A percentile compares a stretch with the other conserved stretches of the same genome.
Evolutionary conservation across 306 rosid species (phyloP).

Genomic region (Quercus variabilis): DNA sequence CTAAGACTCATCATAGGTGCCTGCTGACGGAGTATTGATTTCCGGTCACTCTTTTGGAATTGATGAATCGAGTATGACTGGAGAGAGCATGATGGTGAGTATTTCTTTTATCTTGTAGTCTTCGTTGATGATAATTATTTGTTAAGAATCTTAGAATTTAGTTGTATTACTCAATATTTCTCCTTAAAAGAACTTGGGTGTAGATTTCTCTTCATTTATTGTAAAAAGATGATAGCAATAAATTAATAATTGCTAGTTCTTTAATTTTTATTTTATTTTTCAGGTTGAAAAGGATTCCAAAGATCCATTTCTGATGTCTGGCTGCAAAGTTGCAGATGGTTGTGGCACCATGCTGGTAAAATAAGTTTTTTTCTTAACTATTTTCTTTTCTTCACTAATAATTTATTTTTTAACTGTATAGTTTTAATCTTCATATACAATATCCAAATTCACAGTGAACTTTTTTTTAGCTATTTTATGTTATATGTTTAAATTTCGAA

Average conservation of each 20-base stretch:
- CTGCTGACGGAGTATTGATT: slow-evolving; percentile 86
- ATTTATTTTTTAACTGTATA: not conserved
- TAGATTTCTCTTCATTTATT: slow-evolving; percentile 15
- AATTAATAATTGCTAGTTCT: too few relatives aligned
- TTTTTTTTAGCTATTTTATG: not conserved
- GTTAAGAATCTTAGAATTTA: too few relatives aligned
- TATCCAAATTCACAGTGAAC: not conserved
- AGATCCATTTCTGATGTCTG: slow-evolving; percentile 77
- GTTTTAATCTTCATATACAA: not conserved
- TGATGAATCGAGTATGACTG: slow-evolving; percentile 97
- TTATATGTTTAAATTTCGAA: not conserved
- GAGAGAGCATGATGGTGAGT: slow-evolving; percentile 94
- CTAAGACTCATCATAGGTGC: slow-evolving; percentile 51
- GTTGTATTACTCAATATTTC: too few relatives aligned
- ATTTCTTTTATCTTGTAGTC: slow-evolving; percentile 9
- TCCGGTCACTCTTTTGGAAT: slow-evolving; percentile 82
- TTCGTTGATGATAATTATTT: not conserved
- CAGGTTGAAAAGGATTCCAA: slow-evolving; percentile 62
- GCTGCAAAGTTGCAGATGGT: slow-evolving; percentile 96
- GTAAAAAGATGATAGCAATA: slow-evolving; percentile 26
- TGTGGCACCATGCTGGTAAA: slow-evolving; percentile 81
- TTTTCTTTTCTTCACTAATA: not conserved
- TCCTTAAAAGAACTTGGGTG: too few relatives aligned
- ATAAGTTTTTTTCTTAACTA: not conserved
- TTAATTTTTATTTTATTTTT: not conserved